A percentile compares a stretch with the other conserved stretches of the same genome.
Conservation (phyloP, 2,329 filamentous ascomycete genomes). For the Scopulariopsis brevicaulis region DNA sequence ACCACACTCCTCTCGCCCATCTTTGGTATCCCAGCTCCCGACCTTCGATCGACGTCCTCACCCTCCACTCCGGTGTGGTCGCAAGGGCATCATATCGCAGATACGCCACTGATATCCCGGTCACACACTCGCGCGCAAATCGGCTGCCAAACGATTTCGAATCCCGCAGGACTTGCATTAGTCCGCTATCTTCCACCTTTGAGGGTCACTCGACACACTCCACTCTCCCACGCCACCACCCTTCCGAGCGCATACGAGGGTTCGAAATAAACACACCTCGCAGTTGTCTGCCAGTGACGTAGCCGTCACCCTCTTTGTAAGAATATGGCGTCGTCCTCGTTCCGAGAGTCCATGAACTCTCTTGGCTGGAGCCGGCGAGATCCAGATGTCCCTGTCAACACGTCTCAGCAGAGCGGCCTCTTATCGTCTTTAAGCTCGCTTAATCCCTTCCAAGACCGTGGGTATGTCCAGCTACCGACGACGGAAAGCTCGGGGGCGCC, state of each 20-base stretch:
- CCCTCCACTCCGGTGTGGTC: background rate
- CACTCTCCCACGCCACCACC: background rate
- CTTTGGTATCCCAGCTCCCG: background rate
- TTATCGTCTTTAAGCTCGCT: conserved; percentile 71
- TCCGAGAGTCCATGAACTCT: conserved; percentile 90
- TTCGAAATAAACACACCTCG: background rate
- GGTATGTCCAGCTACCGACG: conserved; percentile 85
- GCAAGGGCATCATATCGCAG: background rate
- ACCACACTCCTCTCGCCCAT: background rate
- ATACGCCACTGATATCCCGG: background rate
- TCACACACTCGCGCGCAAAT: background rate
- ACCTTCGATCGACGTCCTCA: background rate
- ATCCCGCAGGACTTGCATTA: background rate
- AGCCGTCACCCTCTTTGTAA: background rate
- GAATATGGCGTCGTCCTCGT: conserved; percentile 74
- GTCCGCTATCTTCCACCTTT: background rate
- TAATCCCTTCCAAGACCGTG: conserved; percentile 78
- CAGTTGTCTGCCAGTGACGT: background rate
- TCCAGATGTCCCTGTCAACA: conserved; percentile 64
- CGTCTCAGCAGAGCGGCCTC: conserved; percentile 57
- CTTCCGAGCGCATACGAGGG: background rate
- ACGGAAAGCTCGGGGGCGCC: conserved; percentile 74
- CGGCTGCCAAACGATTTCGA: background rate
- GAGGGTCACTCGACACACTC: background rate
- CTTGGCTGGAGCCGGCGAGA: conserved; percentile 88